Conservation (phyloP, 208 protist genomes). For the Blechomonas ayalai region DNA sequence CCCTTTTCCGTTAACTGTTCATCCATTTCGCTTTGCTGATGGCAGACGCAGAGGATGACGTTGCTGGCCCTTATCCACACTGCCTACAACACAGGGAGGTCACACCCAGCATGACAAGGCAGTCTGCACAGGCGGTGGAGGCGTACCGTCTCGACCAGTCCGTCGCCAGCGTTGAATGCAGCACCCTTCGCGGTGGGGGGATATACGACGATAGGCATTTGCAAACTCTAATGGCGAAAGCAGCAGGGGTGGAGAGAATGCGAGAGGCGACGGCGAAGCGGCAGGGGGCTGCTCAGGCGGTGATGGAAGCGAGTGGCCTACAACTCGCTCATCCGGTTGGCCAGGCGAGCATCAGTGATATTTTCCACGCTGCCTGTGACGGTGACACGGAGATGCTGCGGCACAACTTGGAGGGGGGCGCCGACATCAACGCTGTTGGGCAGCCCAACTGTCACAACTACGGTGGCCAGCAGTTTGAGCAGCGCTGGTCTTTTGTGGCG, state of each 20-base stretch:
- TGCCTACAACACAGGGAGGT: no score
- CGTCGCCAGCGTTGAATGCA: no score
- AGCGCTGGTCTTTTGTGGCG: slow-evolving; percentile 64
- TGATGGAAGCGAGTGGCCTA: slow-evolving; percentile 1
- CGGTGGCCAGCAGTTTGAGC: slow-evolving; percentile 58
- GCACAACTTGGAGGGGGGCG: slow-evolving; percentile 7
- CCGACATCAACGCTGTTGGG: slow-evolving; percentile 51
- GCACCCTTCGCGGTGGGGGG: no score
- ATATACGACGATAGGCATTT: no score
- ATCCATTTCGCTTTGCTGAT: no score
- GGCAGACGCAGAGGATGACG: no score
- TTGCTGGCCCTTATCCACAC: no score
- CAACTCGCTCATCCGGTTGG: slow-evolving; percentile 1
- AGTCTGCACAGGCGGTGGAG: no score
- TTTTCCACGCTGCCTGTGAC: slow-evolving; percentile 74
- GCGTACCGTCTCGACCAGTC: no score
- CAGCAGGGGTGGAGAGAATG: background rate
- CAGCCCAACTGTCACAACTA: slow-evolving; percentile 57
- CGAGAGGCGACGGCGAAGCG: slow-evolving; percentile 16
- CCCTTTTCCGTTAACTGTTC: no score
- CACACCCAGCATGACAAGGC: no score
- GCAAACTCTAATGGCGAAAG: background rate
- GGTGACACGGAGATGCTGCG: slow-evolving; percentile 29
- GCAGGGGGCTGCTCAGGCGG: slow-evolving; percentile 1
- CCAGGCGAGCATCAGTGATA: slow-evolving; percentile 13